Evolutionary conservation across 192 early-diverging fungal species (phyloP).

Genomic region (Coemansia sp.): DNA sequence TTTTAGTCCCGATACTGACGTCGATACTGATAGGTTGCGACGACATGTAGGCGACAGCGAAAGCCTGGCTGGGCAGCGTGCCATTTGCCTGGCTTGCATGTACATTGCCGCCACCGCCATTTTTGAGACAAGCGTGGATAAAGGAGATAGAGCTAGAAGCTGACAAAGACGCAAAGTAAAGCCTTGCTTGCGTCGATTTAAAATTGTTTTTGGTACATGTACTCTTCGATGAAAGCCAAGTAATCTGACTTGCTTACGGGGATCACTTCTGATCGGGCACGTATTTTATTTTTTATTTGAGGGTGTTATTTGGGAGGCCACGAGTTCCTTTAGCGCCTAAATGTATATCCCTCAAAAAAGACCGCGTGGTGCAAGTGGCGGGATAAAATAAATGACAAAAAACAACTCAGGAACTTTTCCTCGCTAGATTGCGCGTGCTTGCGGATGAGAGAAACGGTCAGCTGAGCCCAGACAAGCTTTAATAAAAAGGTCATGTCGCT

Average conservation of each 20-base stretch:
- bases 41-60: background rate
- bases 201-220: background rate
- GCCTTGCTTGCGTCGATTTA: background rate
- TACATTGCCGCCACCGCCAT: conserved; percentile 11
- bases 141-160: background rate
- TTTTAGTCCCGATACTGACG: conserved; percentile 16
- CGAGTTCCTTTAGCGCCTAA: background rate
- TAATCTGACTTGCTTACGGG: background rate
- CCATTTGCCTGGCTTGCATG: background rate
- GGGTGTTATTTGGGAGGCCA: background rate
- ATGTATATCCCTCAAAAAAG: background rate
- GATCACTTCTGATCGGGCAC: background rate
- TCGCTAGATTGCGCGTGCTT: background rate
- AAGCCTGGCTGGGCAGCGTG: background rate
- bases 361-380: background rate
- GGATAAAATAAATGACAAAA: background rate
- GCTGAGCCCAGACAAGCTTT: background rate
- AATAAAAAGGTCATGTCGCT: background rate
- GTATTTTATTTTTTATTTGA: background rate
- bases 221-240: background rate
- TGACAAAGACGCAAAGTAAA: background rate
- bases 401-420: background rate
- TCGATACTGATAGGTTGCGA: background rate
- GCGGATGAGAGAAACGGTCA: background rate
- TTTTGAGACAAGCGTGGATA: background rate